Base-by-base conservation (phyloP, 2,329 filamentous ascomycete genomes). In the Tolypocladium guangdongense region DNA sequence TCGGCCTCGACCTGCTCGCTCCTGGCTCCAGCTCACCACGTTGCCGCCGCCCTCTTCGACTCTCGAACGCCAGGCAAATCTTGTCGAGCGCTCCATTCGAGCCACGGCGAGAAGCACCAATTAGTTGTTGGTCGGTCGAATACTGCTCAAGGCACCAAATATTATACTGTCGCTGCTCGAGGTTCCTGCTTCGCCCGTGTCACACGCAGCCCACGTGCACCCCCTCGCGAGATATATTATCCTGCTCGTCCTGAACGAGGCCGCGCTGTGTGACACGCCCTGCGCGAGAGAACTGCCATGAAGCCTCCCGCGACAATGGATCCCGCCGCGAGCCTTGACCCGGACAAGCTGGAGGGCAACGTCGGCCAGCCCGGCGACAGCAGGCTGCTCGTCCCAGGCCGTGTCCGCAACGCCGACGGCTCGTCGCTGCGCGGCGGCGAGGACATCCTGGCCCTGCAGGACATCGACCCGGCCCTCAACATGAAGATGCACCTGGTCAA, bases 401-500 rank as follows among this genome's bases (percentile, higher is more conserved):
- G 56, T 45, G 48, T 56, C 33, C 53, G 51, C 30, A 54, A 55
- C 30, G 52, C 56, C 46, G 59, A 61, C 35, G 58, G 51, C 39
- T 57, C 58, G 18, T 66, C 63, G 27, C 35, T 62, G 33, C 54
- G 48, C 32, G 56, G 60, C 22, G 64, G 59, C 47, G 64, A 71
- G 52, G 82, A 86, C 59, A 67, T 86, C 27, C 71, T 86, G 16
- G 73, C 71, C 5, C 67, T 74, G 52, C 78, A 85, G 64, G 74
- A 80, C 60, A 68, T 80, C 32, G 83, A 87, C 62, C 79, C 81
- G 5, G 81, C 78, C 1, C 68, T 87, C 46, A 80, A 80, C 59
- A 77, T 77, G 41, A 87, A 87, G 65, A 87, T 87, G 82, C 77
- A 83, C 59, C 71, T 87, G 32, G 77, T 87, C 55, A 88, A 87